These are phyloP conservation scores for Agaricus sinodeliciosus DNA, from an alignment of 768 basidiomycete species.

Conservation along the genomic window DNA sequence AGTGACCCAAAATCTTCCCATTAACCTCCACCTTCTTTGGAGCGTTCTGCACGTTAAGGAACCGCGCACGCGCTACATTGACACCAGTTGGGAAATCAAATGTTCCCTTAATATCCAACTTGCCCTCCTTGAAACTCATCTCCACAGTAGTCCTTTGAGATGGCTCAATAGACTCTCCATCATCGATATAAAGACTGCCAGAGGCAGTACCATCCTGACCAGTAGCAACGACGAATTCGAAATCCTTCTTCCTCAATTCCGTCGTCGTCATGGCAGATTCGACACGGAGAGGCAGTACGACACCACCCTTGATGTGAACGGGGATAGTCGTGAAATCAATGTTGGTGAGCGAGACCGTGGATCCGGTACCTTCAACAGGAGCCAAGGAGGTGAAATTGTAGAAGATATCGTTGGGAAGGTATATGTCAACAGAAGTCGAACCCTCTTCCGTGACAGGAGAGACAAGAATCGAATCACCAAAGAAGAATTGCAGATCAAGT, in stretches of 20 bases:
- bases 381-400: slow-evolving; percentile 54
- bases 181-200: slow-evolving; percentile 57
- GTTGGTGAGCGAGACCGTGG: slow-evolving; percentile 35
- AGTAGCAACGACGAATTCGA: slow-evolving; percentile 60
- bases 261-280: slow-evolving; percentile 56
- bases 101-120: slow-evolving; percentile 26
- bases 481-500: slow-evolving; percentile 67
- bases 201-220: slow-evolving; percentile 41
- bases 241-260: slow-evolving; percentile 45
- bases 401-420: slow-evolving; percentile 59
- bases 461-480: slow-evolving; percentile 58
- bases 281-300: slow-evolving; percentile 49
- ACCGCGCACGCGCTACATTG: slow-evolving; percentile 28
- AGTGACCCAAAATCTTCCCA: slow-evolving; percentile 17
- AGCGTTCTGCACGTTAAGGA: slow-evolving; percentile 27
- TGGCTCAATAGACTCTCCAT: slow-evolving; percentile 46
- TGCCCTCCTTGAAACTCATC: slow-evolving; percentile 24
- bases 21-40: slow-evolving; percentile 26
- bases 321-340: slow-evolving; percentile 55
- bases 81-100: slow-evolving; percentile 34
- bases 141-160: slow-evolving; percentile 24
- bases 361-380: slow-evolving; percentile 41
- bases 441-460: slow-evolving; percentile 61
- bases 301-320: slow-evolving; percentile 54
- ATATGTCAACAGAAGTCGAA: slow-evolving; percentile 49